Base-by-base conservation (phyloP, 257 asterid species). In the Verbascum thapsus region DNA sequence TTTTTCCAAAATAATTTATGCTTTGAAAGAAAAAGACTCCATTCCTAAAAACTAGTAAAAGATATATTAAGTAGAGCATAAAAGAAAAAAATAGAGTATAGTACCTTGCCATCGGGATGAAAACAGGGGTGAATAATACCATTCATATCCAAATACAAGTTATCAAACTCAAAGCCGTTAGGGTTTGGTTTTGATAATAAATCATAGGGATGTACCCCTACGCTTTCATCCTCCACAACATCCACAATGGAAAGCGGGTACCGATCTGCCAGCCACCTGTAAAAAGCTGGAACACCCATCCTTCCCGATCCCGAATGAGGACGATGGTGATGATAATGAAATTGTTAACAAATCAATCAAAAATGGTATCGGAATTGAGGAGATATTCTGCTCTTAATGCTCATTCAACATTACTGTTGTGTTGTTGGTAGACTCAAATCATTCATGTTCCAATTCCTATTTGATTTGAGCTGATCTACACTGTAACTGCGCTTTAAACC, bases 251-350 rank as follows among this genome's bases (percentile, higher is more conserved):
- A 79, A 57, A 83, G 63, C 17, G 98, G 98, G 58, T 83, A 88
- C 68, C 96, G 91, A 86, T 91, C 98, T 30, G 96, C 96, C 63
- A 91, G 74, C 96, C 98, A 91, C 75, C 96, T 74, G 73, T 91
- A 88, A 72, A 91, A 91, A 22, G 98, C 91, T 26, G 98, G 98
- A 40, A 91, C 96, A 8, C 98, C 98, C 98, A 91, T 91, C 67
- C 37, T 61, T 32, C 41, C 43, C n/a, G n/a, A n/a, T n/a, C n/a
- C n/a, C n/a, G n/a, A n/a, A n/a, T n/a, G n/a, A n/a, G n/a, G n/a
- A n/a, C 39, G 12, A 35, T 51, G 20, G 51, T 40, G 23, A 49
- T 53, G n/a, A n/a, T n/a, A n/a, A n/a, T n/a, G n/a, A n/a, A 48
- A 8, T 64, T 37, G 32, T 26, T 26, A 26, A 2, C 32, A 2